Evolutionary conservation across 2,329 filamentous ascomycete species (phyloP), one percentile per base, ranked within the genome.

Genomic region (Dichotomopilus funicola): DNA sequence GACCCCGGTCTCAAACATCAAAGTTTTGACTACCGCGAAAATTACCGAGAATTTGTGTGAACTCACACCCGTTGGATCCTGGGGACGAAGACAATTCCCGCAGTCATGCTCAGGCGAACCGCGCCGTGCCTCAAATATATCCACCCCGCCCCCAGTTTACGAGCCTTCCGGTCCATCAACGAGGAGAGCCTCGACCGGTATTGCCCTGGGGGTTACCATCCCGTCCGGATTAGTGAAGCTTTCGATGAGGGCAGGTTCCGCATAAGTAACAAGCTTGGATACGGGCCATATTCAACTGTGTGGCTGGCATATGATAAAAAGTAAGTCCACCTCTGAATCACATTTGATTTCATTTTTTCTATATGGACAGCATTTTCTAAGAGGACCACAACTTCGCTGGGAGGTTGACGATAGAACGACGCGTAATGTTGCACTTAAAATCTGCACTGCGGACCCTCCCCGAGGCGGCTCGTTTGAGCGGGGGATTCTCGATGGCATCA

Each of bases 271-370:
- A 55, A 59, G 40, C 49, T 59, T 7, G 54, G 57, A 33, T 42
- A 53, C 6, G 57, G 54, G 6, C 44, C 37, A 19, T 59, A 52
- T 31, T 59, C 57, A 4, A 57, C 57, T 19, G 54, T 57, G 5
- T 59, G 54, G 54, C 48, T 59, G 5, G 51, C 54, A 27, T 42
- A 47, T 11, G 35, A 56, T 19, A 43, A 40, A 7, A 35, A 53
- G 56, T 53, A 38, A 50, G 52, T 49, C 31, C 38, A 35, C 42
- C 6, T 12, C 9, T n/a, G 11, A 9, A 4, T 6, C 40, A 42
- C 12, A 6, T 42, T 27, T 27, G 19, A 27, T 27, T 27, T 27
- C 19, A 27, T 27, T 27, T 27, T 27, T 27, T 27, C 19, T 27
- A 27, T 27, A 27, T 27, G 19, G 19, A 27, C 19, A 27, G 19